Evolutionary conservation across 768 basidiomycete genomes (phyloP).

Genomic region (Leccinum aurantiacum): DNA sequence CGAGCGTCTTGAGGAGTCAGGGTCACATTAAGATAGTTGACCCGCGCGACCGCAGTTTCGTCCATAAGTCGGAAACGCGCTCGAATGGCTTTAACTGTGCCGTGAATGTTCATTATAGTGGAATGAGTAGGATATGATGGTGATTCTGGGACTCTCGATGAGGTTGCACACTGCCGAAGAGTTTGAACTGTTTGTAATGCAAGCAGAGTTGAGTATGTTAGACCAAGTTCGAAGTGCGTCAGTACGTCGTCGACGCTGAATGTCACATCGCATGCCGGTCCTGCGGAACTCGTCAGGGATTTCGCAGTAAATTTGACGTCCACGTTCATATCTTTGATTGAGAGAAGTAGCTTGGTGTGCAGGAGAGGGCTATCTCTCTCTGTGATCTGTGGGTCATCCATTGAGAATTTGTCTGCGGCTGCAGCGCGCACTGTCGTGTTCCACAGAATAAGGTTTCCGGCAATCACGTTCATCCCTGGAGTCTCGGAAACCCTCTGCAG

Average conservation of each 20-base stretch:
- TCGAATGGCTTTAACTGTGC: constrained; percentile 46
- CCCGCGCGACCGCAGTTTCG: constrained; percentile 44
- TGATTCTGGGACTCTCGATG: constrained; percentile 19
- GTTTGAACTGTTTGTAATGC: constrained; percentile 52
- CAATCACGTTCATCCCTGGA: constrained; percentile 39
- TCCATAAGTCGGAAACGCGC: constrained; percentile 48
- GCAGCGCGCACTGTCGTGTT: constrained; percentile 58
- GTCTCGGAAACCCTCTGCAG: constrained; percentile 38
- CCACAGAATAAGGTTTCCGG: constrained; percentile 45
- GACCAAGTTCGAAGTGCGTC: constrained; percentile 56
- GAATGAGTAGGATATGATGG: constrained; percentile 17
- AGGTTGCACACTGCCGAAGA: constrained; percentile 31
- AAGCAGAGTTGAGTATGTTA: constrained; percentile 69
- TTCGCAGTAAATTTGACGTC: constrained; percentile 27
- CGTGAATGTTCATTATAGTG: constrained; percentile 28
- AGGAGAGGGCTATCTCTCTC: constrained; percentile 51
- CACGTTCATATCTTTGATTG: constrained; percentile 36
- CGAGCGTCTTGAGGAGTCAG: constrained; percentile 23
- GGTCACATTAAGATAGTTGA: constrained; percentile 25
- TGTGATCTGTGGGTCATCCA: constrained; percentile 61
- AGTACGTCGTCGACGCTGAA: constrained; percentile 54
- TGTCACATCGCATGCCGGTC: constrained; percentile 40
- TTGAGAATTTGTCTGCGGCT: constrained; percentile 63
- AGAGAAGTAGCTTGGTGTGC: constrained; percentile 43
- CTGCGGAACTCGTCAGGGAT: constrained; percentile 4